These are phyloP conservation scores for Albatrellus sp. DNA, from an alignment of 1,284 basidiomycete species.

Conservation along the genomic window DNA sequence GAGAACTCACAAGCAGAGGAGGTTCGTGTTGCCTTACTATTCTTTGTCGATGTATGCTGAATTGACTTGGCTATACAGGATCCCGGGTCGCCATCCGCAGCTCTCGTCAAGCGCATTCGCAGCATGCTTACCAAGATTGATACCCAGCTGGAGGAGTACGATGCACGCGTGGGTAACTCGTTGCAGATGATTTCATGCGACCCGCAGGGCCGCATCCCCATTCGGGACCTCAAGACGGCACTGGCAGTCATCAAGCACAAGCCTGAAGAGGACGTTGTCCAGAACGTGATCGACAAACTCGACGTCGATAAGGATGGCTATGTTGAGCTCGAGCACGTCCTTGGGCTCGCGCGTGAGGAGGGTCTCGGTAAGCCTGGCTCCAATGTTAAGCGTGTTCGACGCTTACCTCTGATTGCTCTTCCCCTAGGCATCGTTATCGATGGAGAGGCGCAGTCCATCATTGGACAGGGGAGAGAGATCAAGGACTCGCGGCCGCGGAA, in stretches of 20 bases:
- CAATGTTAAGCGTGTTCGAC: not conserved
- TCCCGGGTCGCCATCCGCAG: constrained; percentile 66
- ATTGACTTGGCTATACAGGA: constrained; percentile 30
- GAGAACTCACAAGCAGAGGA: constrained; percentile 86
- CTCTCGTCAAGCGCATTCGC: constrained; percentile 88
- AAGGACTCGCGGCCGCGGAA: constrained; percentile 70
- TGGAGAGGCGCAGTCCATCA: constrained; percentile 59
- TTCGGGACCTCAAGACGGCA: constrained; percentile 84
- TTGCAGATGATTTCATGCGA: constrained; percentile 93
- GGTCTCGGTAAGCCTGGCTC: constrained; percentile 44
- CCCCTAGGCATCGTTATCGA: constrained; percentile 60
- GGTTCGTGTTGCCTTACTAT: constrained; percentile 24
- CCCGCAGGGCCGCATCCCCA: constrained; percentile 83
- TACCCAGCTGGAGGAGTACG: constrained; percentile 85
- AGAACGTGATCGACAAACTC: constrained; percentile 83
- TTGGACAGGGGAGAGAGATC: constrained; percentile 66
- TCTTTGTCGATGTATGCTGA: constrained; percentile 3
- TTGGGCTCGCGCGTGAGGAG: constrained; percentile 70
- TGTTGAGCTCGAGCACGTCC: constrained; percentile 77
- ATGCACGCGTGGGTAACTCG: constrained; percentile 79
- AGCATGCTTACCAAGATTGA: constrained; percentile 96
- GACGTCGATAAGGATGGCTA: constrained; percentile 95
- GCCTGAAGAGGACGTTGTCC: constrained; percentile 85
- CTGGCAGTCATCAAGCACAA: constrained; percentile 89
- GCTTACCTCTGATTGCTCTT: constrained; percentile 7